phyloP scores from a whole-genome alignment of 2,329 filamentous ascomycete species.

The Zalaria obscura region DNA sequence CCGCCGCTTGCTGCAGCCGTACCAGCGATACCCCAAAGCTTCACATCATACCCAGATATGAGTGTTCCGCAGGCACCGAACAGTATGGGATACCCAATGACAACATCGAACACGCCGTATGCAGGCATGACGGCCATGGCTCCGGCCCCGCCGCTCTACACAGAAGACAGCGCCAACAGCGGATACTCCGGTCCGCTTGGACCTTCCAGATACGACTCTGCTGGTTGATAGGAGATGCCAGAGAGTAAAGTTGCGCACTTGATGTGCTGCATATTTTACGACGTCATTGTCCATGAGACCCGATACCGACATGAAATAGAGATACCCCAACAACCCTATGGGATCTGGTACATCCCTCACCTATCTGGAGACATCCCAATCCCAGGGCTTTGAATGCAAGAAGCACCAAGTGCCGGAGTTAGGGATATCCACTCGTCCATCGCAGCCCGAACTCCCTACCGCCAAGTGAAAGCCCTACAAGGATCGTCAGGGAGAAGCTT shows the following conservation, averaged over 20 bases:
- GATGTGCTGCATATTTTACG: background rate
- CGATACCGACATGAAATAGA: too few relatives aligned
- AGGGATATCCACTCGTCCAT: too few relatives aligned
- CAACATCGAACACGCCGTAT: slow-evolving; percentile 1
- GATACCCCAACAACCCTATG: too few relatives aligned
- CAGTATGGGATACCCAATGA: slow-evolving; percentile 2
- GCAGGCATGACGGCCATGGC: background rate
- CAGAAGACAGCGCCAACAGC: background rate
- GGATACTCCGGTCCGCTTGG: slow-evolving; percentile 1
- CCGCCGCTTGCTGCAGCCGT: slow-evolving; percentile 1
- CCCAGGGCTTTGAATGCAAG: too few relatives aligned
- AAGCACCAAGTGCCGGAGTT: too few relatives aligned
- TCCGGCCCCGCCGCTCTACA: slow-evolving; percentile 1
- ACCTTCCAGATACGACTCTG: slow-evolving; percentile 3
- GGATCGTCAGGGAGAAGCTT: too few relatives aligned
- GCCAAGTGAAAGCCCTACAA: too few relatives aligned
- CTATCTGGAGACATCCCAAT: too few relatives aligned
- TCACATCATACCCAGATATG: background rate
- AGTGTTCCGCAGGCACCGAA: slow-evolving; percentile 1
- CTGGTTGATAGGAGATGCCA: background rate
- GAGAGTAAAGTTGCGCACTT: background rate
- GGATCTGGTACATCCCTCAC: too few relatives aligned
- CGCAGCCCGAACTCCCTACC: too few relatives aligned
- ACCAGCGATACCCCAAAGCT: too few relatives aligned
- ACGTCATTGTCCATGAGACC: background rate